Evolutionary conservation across 2,329 filamentous ascomycete species (phyloP), one percentile per base, ranked within the genome.

Genomic region (Emergomyces orientalis): DNA sequence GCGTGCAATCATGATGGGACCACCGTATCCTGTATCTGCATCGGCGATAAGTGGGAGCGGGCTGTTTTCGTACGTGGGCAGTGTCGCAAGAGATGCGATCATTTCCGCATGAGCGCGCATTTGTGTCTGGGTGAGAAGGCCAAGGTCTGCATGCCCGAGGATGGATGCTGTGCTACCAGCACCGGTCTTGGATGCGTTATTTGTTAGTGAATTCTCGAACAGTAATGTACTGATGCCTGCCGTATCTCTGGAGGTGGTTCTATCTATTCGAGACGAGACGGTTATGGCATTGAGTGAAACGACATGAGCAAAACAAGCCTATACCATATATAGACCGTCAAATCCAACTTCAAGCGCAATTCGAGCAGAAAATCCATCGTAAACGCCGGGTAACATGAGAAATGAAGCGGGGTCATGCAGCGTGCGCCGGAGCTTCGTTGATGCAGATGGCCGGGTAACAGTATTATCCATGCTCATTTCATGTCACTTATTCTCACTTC

Each of bases 21-120:
- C 80, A 52, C 81, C 81, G 67, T 83, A 83, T 39, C 81, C 81
- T 4, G 81, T 83, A 67, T 83, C 81, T 66, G 79, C 79, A 63
- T 84, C 81, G 32, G 80, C 80, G 63, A 84, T 82, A 5, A 83
- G 71, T 7, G 82, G 80, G 2, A 74, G 77, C 39, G 74, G 73
- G 0, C 80, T 79, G 45, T 80, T 77, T 4, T 13, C 32, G 56
- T 59, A 59, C 7, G 11, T 9, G 5, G 39, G 39, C 7, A 47
- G 2, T 25, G 22, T 5, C 6, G 39, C 25, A 3, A 83, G 75
- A 59, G 78, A 79, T 3, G 80, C 79, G 60, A 83, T 79, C 80
- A 82, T 83, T 65, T 79, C 79, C 8, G 81, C 81, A 60, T 82
- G 80, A 62, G 76, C 74, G 17, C 76, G 76, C 81, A 83, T 83